Base-by-base conservation (phyloP, 73 alveolate genomes). In the Paramecium biaurelia region DNA sequence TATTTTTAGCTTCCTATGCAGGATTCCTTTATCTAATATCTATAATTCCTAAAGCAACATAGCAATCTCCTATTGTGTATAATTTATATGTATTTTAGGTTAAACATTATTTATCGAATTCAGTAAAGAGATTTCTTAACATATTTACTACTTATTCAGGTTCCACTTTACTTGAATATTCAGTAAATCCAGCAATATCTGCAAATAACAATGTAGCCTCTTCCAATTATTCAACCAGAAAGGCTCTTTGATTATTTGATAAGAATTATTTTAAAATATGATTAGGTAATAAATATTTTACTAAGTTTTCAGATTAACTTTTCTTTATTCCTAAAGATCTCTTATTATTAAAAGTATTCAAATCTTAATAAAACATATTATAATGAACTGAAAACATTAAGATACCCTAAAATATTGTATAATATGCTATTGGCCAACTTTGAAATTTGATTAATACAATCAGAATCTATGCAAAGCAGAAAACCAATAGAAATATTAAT, bases 21-120 rank as follows among this genome's bases (percentile, higher is more conserved):
- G 92, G 92, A 92, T 95, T 92, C 79, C 99, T 93, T 58, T 96
- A 94, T 85, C 74, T 92, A 45, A 92, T 93, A n/a, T 97, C 97
- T 37, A 90, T 94, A 24, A 92, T 92, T 28, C 99, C 99, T 88
- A 96, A 89, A 7, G 96, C 99, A 12, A 96, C 99, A 92, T 96
- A 96, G 58, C 99, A 96, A 94, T 96, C 99, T 20, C 99, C 99
- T 1, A 96, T 96, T 12, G 99, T 96, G 57, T 95, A 96, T 1
- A 96, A 96, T 93, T 96, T 96, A 85, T 95, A 96, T 1, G 94
- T 94, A 70, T 95, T 92, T 18, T 95, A 90, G 32, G 92, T 94
- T 23, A 89, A 89, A 56, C 98, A 93, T 9, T 94, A 92, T 88
- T 96, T 92, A 87, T 96, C 99, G 76, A 96, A 96, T 79, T 93